Evolutionary conservation across 345 rosid genomes (phyloP).

Genomic region (Ailanthus altissimus): DNA sequence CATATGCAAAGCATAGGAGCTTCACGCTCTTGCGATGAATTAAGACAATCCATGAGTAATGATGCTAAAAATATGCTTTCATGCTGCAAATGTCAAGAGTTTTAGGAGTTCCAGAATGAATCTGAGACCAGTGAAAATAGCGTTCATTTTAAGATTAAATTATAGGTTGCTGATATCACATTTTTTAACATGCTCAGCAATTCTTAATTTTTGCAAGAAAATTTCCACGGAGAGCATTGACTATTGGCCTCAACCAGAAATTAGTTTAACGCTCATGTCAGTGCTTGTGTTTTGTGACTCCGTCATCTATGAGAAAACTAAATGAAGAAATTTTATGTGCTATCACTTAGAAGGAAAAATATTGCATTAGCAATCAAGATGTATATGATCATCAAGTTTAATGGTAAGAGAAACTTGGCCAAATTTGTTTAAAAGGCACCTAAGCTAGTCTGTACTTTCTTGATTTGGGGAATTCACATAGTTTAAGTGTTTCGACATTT

Average conservation of each 20-base stretch:
- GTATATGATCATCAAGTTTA: background rate
- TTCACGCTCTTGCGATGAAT: background rate
- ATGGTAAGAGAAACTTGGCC: background rate
- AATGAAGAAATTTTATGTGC: background rate
- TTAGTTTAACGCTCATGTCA: background rate
- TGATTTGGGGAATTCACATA: background rate
- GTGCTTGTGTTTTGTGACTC: background rate
- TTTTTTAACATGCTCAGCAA: too few relatives aligned
- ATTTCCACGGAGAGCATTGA: too few relatives aligned
- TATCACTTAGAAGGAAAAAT: background rate
- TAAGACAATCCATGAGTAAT: too few relatives aligned
- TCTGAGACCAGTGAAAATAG: too few relatives aligned
- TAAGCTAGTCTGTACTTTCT: background rate
- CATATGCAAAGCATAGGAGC: background rate
- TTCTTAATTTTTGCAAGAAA: too few relatives aligned
- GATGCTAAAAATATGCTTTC: too few relatives aligned
- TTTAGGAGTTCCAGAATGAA: too few relatives aligned
- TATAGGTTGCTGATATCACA: too few relatives aligned
- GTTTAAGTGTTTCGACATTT: too few relatives aligned
- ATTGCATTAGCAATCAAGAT: background rate
- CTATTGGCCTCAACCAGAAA: too few relatives aligned
- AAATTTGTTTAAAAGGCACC: background rate
- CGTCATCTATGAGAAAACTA: background rate
- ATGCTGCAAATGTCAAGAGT: too few relatives aligned
- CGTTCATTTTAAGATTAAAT: too few relatives aligned